Evolutionary conservation across 1,284 basidiomycete species (phyloP), one percentile per base, ranked within the genome.

Genomic region (Coniferiporia weirii): DNA sequence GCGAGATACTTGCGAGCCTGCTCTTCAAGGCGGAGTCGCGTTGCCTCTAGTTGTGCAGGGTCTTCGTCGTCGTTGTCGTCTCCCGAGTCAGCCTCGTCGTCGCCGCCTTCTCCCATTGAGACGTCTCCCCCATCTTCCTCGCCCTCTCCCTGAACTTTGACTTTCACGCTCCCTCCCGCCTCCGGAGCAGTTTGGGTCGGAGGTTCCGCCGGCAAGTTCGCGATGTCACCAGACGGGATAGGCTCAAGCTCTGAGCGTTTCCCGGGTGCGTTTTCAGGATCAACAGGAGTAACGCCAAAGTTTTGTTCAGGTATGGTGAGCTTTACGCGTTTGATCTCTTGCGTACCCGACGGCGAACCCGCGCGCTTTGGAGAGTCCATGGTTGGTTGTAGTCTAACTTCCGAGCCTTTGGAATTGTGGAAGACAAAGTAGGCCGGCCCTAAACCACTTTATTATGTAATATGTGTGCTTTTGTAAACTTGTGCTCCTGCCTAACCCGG

Each of bases 1-100:
- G 95, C 94, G 52, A 99, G 89, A 73, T 99, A 99, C 69, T 93
- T 91, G 63, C 89, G 83, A 44, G 93, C 93, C 68, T 93, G 89
- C 65, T 91, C 89, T 67, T 94, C 91, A 20, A 93, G 82, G 45
- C 84, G 81, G 53, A 83, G 74, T 62, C 90, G 82, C 66, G 87
- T 88, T 19, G 89, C 88, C 68, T 93, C 89, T 34, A 89, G 77
- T 66, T 88, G 87, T 1, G 89, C 88, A 3, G 87, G 84, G 72
- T 92, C 89, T 66, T 91, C 89, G 10, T 85, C 85, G 68, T 88
- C 85, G 64, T 83, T 83, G 64, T 89, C 87, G 58, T 87, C 84
- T 20, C 76, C 88, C 6, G 84, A 87, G 58, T 84, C 87, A 4
- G 70, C 80, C 66, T 87, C 85, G 61, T 89, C 85, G 64, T 91